Percentiles rank a stretch among this genome's conserved stretches.
phyloP scores from a whole-genome alignment of 108 stramenopile species.

The Cylindrotheca closterium region DNA sequence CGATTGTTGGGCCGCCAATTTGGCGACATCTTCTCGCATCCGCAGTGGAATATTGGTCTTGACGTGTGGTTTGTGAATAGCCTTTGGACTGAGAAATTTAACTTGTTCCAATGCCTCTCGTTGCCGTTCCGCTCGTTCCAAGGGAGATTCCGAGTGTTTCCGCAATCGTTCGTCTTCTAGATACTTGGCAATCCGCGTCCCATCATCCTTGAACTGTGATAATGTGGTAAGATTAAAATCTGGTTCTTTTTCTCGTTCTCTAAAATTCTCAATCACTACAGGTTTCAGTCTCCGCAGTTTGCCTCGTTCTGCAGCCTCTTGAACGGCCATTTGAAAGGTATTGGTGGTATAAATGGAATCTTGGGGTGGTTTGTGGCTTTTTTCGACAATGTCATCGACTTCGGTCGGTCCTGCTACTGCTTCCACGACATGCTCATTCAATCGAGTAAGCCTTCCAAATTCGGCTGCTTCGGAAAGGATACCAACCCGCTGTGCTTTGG shows the following conservation, averaged over 20 bases:
- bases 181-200: conserved; percentile 20
- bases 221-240: not conserved
- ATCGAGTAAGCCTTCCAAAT: conserved; percentile 20
- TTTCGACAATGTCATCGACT: conserved; percentile 12
- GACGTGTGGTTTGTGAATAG: conserved; percentile 10
- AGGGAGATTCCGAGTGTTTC: conserved; percentile 20
- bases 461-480: conserved; percentile 19
- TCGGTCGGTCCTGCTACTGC: conserved; percentile 11
- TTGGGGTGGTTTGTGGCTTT: conserved; percentile 13
- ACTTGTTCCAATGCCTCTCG: conserved; percentile 24
- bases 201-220: conserved; percentile 17
- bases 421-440: conserved; percentile 26
- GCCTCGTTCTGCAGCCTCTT: conserved; percentile 33
- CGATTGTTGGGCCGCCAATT: conserved; percentile 7
- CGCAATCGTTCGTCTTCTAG: conserved; percentile 15
- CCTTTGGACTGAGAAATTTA: conserved; percentile 14
- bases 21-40: conserved; percentile 25
- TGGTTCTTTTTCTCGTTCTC: conserved; percentile 7
- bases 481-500: not conserved
- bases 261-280: conserved; percentile 3
- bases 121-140: not conserved
- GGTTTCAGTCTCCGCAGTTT: conserved; percentile 10
- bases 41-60: not conserved
- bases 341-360: conserved; percentile 3
- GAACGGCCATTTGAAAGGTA: conserved; percentile 17